Base-by-base conservation (phyloP, 2,329 filamentous ascomycete species). In the Colletotrichum plurivorum region DNA sequence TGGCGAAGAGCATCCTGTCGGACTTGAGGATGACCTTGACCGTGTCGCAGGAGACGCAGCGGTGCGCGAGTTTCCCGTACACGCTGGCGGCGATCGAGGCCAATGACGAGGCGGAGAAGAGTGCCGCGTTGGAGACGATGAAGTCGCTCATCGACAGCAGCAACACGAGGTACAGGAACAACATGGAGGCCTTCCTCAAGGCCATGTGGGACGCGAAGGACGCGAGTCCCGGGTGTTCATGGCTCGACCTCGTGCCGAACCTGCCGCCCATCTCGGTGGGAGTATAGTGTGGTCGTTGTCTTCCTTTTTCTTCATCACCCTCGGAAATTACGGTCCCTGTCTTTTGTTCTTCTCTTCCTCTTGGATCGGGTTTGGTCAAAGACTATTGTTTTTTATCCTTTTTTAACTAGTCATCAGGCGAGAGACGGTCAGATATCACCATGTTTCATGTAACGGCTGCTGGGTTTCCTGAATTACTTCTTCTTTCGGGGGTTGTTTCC, bases 71-170 rank as follows among this genome's bases (percentile, higher is more conserved):
- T 27, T 60, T 76, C 55, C 67, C 74, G 5, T 64, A 75, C 15
- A 55, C 74, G 0, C 70, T 73, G 13, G 75, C 75, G 5, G 75
- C 75, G 31, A 62, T 76, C 46, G 75, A 77, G 45, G 43, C 76
- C 0, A 49, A 69, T 2, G 62, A 69, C 15, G 36, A 68, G 4
- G 52, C 18, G 10, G 71, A 72, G n/a, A 69, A 63, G 20, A 65
- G 51, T 5, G 18, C 53, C 7, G 56, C 63, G 16, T 13, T 73
- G 27, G 53, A 54, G 5, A 48, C 46, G 0, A 62, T 73, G 27
- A 60, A 49, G 15, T 67, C 70, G 5, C 49, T 71, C 20, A 71
- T 71, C 18, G 71, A 69, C 4, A 69, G 41, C 45, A 67, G 60
- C 49, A 69, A 66, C 36, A 55, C 31, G 36, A 58, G 36, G 22